A percentile compares a stretch with the other conserved stretches of the same genome.
phyloP scores from a whole-genome alignment of 2,329 filamentous ascomycete genomes.

The Endoconidiophora polonica region DNA sequence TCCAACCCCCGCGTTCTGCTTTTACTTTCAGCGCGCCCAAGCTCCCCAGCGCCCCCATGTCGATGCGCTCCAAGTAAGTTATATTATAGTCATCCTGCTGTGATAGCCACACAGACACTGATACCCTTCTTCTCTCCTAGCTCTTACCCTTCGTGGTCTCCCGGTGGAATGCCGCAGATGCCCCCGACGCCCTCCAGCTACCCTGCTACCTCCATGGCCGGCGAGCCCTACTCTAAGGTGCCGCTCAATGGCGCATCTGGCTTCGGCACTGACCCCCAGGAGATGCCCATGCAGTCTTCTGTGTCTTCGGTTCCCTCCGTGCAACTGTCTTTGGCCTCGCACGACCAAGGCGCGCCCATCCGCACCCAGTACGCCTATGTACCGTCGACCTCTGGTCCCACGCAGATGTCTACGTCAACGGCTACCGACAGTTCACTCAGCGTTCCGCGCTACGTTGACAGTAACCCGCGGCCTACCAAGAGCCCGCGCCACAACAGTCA shows the following conservation, averaged over 20 bases:
- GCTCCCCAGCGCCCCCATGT: slow-evolving; percentile 34
- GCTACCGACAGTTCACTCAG: slow-evolving; percentile 30
- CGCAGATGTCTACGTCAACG: slow-evolving; percentile 30
- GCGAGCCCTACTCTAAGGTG: slow-evolving; percentile 36
- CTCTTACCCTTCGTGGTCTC: slow-evolving; percentile 41
- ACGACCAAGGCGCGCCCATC: slow-evolving; percentile 32
- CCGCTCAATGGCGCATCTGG: slow-evolving; percentile 30
- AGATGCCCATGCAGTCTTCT: slow-evolving; percentile 31
- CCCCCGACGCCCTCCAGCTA: slow-evolving; percentile 31
- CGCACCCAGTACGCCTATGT: slow-evolving; percentile 40
- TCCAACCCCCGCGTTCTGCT: slow-evolving; percentile 38
- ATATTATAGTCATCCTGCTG: neutral
- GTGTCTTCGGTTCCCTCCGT: slow-evolving; percentile 25
- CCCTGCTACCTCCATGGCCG: slow-evolving; percentile 32
- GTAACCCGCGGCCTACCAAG: slow-evolving; percentile 36
- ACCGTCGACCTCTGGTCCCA: slow-evolving; percentile 31
- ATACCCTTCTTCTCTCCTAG: slow-evolving; percentile 22
- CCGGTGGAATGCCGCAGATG: slow-evolving; percentile 30
- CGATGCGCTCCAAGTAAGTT: slow-evolving; percentile 43
- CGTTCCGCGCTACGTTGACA: slow-evolving; percentile 41
- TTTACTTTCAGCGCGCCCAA: slow-evolving; percentile 44
- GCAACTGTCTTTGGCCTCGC: slow-evolving; percentile 28
- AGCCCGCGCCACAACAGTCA: slow-evolving; percentile 38
- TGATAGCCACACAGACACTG: slow-evolving; percentile 13
- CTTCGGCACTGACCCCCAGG: slow-evolving; percentile 35